Conservation (phyloP, 192 early-diverging fungal genomes). For the Backusella tuberculispora region DNA sequence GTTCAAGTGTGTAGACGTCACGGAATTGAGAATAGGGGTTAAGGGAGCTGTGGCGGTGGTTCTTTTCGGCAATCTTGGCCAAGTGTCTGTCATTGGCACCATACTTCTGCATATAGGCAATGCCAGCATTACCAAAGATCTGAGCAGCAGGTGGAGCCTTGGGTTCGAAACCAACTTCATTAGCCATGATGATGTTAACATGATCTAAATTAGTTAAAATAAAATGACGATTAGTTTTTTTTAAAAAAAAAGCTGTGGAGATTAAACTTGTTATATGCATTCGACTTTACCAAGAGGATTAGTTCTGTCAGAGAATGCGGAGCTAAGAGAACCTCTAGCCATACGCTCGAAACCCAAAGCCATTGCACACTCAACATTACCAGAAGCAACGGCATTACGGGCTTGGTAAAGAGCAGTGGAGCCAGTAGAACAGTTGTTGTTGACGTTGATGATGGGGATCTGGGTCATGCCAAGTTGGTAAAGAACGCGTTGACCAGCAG, state of each 20-base stretch:
- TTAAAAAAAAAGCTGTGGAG: neutral
- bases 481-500: conserved; percentile 69
- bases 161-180: conserved; percentile 56
- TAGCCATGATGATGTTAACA: conserved; percentile 55
- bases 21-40: conserved; percentile 80
- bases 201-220: conserved; percentile 48
- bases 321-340: conserved; percentile 53
- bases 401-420: conserved; percentile 71
- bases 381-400: conserved; percentile 61
- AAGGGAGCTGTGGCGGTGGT: conserved; percentile 66
- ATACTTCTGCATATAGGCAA: conserved; percentile 70
- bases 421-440: conserved; percentile 82
- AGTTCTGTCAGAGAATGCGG: conserved; percentile 60
- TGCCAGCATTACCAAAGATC: conserved; percentile 75
- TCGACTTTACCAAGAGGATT: conserved; percentile 57
- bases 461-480: conserved; percentile 80
- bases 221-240: neutral
- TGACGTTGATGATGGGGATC: conserved; percentile 71
- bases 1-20: conserved; percentile 61
- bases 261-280: neutral
- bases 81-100: conserved; percentile 60
- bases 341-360: conserved; percentile 81
- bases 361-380: conserved; percentile 67
- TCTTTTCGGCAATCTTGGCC: conserved; percentile 76
- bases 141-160: conserved; percentile 65